Evolutionary conservation across 352 stramenopile species (phyloP).

Genomic region (Phytophthora parvispora): DNA sequence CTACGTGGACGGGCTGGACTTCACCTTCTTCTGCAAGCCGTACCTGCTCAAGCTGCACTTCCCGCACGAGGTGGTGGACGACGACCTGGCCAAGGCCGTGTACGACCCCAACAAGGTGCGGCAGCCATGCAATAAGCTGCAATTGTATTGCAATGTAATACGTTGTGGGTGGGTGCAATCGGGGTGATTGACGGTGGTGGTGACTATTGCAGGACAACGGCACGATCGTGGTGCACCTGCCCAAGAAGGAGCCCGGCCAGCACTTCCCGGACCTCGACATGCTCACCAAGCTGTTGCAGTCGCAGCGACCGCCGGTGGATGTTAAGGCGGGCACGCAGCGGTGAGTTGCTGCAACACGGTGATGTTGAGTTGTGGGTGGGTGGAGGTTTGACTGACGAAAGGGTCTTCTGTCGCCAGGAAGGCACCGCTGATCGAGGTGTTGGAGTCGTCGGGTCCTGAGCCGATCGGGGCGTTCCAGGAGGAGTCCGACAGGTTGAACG

Average conservation of each 20-base stretch:
- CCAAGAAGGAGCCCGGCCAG: constrained; percentile 89
- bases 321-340: constrained; percentile 35
- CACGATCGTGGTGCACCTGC: constrained; percentile 93
- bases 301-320: constrained; percentile 54
- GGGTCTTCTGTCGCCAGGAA: constrained; percentile 31
- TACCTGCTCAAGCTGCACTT: constrained; percentile 98
- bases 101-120: constrained; percentile 92
- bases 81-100: constrained; percentile 91
- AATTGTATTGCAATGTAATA: constrained; percentile 10
- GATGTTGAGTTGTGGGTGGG: background rate
- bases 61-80: constrained; percentile 88
- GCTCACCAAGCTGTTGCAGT: constrained; percentile 92
- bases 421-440: constrained; percentile 87
- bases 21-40: constrained; percentile 97
- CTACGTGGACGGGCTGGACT: constrained; percentile 90
- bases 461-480: constrained; percentile 35
- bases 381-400: background rate
- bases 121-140: background rate
- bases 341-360: constrained; percentile 31
- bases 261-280: constrained; percentile 95
- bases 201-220: constrained; percentile 82
- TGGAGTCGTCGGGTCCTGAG: constrained; percentile 47
- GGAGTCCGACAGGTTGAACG: constrained; percentile 26
- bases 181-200: no score
- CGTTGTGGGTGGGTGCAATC: background rate